Conservation (phyloP, 2,329 filamentous ascomycete species). For the Pseudonectria buxi region DNA sequence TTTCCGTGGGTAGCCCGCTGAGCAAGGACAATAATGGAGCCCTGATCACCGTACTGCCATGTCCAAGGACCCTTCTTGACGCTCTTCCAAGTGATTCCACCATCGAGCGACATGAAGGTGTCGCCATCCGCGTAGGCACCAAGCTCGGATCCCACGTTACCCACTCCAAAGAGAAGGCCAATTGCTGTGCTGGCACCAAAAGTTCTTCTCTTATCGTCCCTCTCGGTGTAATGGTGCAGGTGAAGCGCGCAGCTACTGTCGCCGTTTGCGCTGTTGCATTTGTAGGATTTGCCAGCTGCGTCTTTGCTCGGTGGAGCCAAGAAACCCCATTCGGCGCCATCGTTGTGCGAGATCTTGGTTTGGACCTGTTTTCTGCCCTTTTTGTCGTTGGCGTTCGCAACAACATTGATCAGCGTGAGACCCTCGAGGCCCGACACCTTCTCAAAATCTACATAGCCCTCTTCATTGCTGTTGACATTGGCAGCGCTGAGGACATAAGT, state of each 20-base stretch:
- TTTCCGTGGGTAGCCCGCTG: constrained; percentile 63
- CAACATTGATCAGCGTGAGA: constrained; percentile 78
- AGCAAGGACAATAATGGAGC: constrained; percentile 84
- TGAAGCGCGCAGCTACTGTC: constrained; percentile 74
- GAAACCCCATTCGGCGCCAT: constrained; percentile 80
- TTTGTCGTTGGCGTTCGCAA: constrained; percentile 63
- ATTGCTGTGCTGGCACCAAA: constrained; percentile 85
- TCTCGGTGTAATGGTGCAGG: constrained; percentile 92
- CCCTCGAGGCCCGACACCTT: constrained; percentile 91
- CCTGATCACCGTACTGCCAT: constrained; percentile 95
- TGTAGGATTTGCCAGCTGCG: constrained; percentile 62
- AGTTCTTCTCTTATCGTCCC: constrained; percentile 71
- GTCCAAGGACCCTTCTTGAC: constrained; percentile 83
- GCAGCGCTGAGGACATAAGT: constrained; percentile 81
- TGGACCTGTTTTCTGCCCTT: constrained; percentile 82
- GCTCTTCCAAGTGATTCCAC: constrained; percentile 80
- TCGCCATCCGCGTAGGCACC: constrained; percentile 64
- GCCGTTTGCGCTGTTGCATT: constrained; percentile 56
- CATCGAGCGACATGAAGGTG: constrained; percentile 87
- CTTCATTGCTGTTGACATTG: constrained; percentile 71
- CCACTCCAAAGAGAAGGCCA: constrained; percentile 83
- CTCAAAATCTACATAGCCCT: constrained; percentile 87
- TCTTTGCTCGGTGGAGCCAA: constrained; percentile 67
- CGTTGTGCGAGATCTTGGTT: constrained; percentile 92
- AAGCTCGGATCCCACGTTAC: constrained; percentile 76